These are phyloP conservation scores for Calonectria hongkongensis DNA, from an alignment of 2,329 filamentous ascomycete genomes.

Conservation along the genomic window DNA sequence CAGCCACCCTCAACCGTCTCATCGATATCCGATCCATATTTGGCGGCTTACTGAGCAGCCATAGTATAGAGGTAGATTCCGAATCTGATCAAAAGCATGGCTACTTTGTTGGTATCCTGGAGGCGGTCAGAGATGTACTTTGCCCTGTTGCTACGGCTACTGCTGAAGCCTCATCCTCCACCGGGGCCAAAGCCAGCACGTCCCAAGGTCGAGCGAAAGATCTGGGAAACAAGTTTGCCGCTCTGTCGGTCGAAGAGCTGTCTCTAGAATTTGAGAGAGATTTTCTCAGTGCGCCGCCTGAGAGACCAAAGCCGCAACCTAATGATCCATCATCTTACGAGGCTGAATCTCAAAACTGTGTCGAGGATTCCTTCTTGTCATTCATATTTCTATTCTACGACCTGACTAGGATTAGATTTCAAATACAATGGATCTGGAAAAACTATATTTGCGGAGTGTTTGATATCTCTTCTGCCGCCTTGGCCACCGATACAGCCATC, in stretches of 20 bases:
- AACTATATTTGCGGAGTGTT: conserved; percentile 43
- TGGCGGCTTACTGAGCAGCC: conserved; percentile 41
- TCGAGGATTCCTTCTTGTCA: conserved; percentile 56
- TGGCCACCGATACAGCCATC: conserved; percentile 62
- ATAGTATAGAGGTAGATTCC: conserved; percentile 41
- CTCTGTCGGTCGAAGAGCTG: background rate
- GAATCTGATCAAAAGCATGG: conserved; percentile 55
- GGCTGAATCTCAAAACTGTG: conserved; percentile 52
- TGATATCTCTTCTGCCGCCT: conserved; percentile 58
- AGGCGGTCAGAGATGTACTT: conserved; percentile 58
- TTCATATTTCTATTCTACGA: conserved; percentile 56
- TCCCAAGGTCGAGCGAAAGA: background rate
- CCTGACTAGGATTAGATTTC: conserved; percentile 54
- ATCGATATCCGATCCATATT: conserved; percentile 60
- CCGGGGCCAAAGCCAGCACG: background rate
- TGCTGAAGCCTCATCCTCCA: background rate
- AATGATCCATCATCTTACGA: conserved; percentile 52
- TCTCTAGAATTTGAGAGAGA: conserved; percentile 6
- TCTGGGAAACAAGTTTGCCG: background rate
- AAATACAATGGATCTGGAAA: conserved; percentile 55
- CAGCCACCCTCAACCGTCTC: conserved; percentile 58
- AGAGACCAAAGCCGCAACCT: background rate
- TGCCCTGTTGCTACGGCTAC: conserved; percentile 42
- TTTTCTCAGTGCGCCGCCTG: conserved; percentile 15
- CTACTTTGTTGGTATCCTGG: conserved; percentile 60